phyloP scores from a whole-genome alignment of 768 basidiomycete species.

The Lactarius pseudohatsudake region DNA sequence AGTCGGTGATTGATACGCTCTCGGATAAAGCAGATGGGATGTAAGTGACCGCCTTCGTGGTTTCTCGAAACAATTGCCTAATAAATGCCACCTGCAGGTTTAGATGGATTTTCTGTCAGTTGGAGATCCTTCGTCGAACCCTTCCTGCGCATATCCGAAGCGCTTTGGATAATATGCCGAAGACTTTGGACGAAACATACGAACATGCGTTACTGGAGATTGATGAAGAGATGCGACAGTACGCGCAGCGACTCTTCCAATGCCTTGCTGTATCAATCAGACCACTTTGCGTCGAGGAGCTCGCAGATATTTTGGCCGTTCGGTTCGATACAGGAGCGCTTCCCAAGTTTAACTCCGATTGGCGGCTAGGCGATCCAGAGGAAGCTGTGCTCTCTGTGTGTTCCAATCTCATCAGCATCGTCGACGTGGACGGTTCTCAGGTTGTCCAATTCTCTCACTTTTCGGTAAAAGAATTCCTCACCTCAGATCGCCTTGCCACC shows the following conservation, averaged over 20 bases:
- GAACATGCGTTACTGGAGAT: not conserved
- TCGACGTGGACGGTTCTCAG: not conserved
- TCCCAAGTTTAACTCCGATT: constrained; percentile 1
- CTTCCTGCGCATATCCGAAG: not conserved
- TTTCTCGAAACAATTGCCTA: not conserved
- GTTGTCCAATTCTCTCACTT: constrained; percentile 18
- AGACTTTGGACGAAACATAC: constrained; percentile 11
- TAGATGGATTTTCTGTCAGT: constrained; percentile 11
- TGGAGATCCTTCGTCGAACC: constrained; percentile 1
- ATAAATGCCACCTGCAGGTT: not conserved
- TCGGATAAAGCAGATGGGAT: constrained; percentile 6
- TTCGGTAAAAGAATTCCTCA: constrained; percentile 17
- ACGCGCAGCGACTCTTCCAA: constrained; percentile 13
- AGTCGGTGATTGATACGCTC: not conserved
- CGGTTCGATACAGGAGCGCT: not conserved
- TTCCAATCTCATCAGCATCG: constrained; percentile 6
- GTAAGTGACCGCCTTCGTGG: not conserved
- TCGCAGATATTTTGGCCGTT: constrained; percentile 11
- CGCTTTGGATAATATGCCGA: not conserved
- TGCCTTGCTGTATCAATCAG: constrained; percentile 5
- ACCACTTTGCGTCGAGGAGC: constrained; percentile 7
- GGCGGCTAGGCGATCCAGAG: constrained; percentile 8
- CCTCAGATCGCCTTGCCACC: not conserved
- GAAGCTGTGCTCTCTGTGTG: not conserved
- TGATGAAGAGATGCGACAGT: not conserved